phyloP scores from a whole-genome alignment of 2,329 filamentous ascomycete species.

The Volutella citrinella region DNA sequence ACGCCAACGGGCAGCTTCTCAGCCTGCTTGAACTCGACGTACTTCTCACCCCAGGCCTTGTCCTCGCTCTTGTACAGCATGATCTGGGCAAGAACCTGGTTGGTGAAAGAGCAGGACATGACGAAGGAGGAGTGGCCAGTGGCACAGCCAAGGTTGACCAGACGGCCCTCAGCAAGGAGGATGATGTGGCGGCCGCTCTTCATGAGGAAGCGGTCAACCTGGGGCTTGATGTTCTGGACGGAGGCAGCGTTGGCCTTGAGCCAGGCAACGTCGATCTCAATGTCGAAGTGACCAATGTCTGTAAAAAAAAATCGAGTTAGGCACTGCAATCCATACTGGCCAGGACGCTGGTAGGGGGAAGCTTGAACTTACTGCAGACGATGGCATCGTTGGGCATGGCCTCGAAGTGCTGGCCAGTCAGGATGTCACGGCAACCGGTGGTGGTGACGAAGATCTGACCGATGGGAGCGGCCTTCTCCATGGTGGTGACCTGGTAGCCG shows the following conservation, averaged over 20 bases:
- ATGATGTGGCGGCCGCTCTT: slow-evolving; percentile 94
- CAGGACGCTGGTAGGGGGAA: no score
- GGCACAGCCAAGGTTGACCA: slow-evolving; percentile 98
- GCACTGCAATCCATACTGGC: no score
- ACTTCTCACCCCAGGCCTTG: slow-evolving; percentile 84
- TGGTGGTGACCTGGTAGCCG: slow-evolving; percentile 93
- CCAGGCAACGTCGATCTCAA: slow-evolving; percentile 99
- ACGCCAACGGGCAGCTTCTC: slow-evolving; percentile 89
- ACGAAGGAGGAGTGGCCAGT: slow-evolving; percentile 99
- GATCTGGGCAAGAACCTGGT: slow-evolving; percentile 99
- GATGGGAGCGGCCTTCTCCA: slow-evolving; percentile 87
- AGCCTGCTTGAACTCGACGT: slow-evolving; percentile 90
- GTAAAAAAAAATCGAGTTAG: no score
- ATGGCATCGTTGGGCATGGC: slow-evolving; percentile 97
- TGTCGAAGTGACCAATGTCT: slow-evolving; percentile 99
- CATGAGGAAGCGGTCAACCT: slow-evolving; percentile 98
- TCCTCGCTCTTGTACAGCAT: slow-evolving; percentile 94
- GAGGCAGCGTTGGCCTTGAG: slow-evolving; percentile 94
- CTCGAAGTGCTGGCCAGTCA: slow-evolving; percentile 89
- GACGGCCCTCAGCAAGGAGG: slow-evolving; percentile 95
- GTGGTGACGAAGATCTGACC: slow-evolving; percentile 99
- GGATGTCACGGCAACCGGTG: slow-evolving; percentile 97
- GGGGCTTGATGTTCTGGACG: slow-evolving; percentile 98
- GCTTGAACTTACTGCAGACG: slow-evolving; percentile 75
- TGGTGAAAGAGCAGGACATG: slow-evolving; percentile 99